These are phyloP conservation scores for Trichoderma citrinoviride DNA, from an alignment of 2,329 filamentous ascomycete species.

Conservation along the genomic window DNA sequence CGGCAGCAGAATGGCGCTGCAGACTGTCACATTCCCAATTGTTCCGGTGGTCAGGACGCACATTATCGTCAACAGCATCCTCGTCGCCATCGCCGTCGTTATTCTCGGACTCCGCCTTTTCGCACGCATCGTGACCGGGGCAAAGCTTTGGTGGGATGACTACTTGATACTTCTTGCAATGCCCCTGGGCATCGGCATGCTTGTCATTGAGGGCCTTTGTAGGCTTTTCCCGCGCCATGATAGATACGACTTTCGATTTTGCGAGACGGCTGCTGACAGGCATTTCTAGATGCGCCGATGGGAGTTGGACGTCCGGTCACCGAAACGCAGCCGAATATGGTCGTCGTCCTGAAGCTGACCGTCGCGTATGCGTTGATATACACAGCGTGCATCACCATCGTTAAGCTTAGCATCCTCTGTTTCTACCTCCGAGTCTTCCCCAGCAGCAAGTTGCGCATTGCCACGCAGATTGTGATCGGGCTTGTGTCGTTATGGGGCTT, in stretches of 20 bases:
- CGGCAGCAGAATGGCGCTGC: neutral
- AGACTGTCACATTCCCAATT: neutral
- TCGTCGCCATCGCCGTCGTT: slow-evolving; percentile 25
- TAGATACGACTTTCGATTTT: neutral
- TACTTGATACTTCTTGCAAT: slow-evolving; percentile 37
- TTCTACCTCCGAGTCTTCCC: slow-evolving; percentile 45
- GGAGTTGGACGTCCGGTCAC: slow-evolving; percentile 30
- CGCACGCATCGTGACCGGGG: slow-evolving; percentile 29
- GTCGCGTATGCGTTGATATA: slow-evolving; percentile 41
- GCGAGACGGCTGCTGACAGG: neutral
- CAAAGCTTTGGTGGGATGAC: slow-evolving; percentile 39
- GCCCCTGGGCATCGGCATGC: slow-evolving; percentile 33
- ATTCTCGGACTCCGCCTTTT: slow-evolving; percentile 31
- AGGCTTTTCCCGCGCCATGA: slow-evolving; percentile 19
- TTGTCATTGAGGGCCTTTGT: slow-evolving; percentile 35
- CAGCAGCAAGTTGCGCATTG: slow-evolving; percentile 31
- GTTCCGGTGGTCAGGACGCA: neutral
- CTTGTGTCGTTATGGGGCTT: slow-evolving; percentile 32
- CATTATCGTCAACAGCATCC: neutral
- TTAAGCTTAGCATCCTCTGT: slow-evolving; percentile 42
- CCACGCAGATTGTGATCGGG: slow-evolving; percentile 32
- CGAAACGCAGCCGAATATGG: slow-evolving; percentile 28
- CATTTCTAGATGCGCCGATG: slow-evolving; percentile 25
- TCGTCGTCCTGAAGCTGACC: slow-evolving; percentile 32
- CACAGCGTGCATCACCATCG: slow-evolving; percentile 35